phyloP scores from a whole-genome alignment of 2,329 filamentous ascomycete genomes.

The Fusarium kyushuense region DNA sequence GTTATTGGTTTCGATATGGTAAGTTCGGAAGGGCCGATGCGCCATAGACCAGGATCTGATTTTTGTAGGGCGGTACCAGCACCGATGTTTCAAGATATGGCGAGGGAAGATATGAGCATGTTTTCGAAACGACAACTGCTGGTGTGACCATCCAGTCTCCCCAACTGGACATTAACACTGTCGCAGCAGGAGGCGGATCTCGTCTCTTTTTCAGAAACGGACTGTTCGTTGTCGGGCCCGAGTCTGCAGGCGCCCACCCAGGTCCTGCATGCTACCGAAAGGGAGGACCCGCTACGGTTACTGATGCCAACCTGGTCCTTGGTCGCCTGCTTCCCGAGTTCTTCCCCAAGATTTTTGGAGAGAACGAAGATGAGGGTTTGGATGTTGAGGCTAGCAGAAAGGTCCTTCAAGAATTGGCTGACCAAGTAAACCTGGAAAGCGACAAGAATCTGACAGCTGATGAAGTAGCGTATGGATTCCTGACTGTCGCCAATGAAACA shows the following conservation, averaged over 20 bases:
- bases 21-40: constrained; percentile 2
- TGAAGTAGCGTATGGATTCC: constrained; percentile 88
- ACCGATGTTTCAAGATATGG: constrained; percentile 92
- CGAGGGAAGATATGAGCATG: constrained; percentile 88
- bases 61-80: constrained; percentile 76
- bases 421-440: constrained; percentile 82
- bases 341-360: constrained; percentile 95
- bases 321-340: constrained; percentile 88
- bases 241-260: constrained; percentile 88
- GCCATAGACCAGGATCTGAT: constrained; percentile 10
- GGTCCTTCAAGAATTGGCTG: constrained; percentile 79
- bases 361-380: constrained; percentile 84
- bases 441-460: constrained; percentile 79
- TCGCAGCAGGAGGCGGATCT: constrained; percentile 89
- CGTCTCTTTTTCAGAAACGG: constrained; percentile 89
- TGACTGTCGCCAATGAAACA: constrained; percentile 90
- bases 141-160: constrained; percentile 95
- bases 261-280: constrained; percentile 93
- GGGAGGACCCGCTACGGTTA: constrained; percentile 90
- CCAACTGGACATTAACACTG: constrained; percentile 94
- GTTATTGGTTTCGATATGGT: constrained; percentile 96
- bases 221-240: constrained; percentile 89
- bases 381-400: constrained; percentile 81
- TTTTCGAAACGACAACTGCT: constrained; percentile 93
- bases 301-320: constrained; percentile 89